Percentiles rank a stretch among this genome's conserved stretches.
Conservation (phyloP, 768 basidiomycete genomes). For the Hemileccinum rubropunctum region DNA sequence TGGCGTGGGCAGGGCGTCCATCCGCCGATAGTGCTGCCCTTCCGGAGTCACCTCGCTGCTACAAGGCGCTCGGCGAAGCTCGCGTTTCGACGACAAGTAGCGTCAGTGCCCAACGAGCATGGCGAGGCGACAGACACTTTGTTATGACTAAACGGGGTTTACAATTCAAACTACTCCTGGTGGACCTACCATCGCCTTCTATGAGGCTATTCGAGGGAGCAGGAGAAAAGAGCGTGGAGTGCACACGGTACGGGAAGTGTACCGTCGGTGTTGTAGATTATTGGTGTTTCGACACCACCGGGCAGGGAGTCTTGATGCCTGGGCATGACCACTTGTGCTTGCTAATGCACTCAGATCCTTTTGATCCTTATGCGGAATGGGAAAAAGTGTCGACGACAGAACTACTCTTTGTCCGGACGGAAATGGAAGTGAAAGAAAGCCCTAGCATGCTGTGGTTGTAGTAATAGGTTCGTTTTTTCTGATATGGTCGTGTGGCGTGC, state of each 20-base stretch:
- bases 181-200: conserved; percentile 19
- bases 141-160: conserved; percentile 33
- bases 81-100: background rate
- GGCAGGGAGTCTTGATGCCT: conserved; percentile 19
- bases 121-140: conserved; percentile 30
- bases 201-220: conserved; percentile 17
- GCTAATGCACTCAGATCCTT: conserved; percentile 27
- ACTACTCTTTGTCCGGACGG: conserved; percentile 23
- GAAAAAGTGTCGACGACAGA: conserved; percentile 27
- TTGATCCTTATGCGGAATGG: conserved; percentile 26
- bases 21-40: conserved; percentile 29
- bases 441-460: conserved; percentile 27
- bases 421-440: conserved; percentile 14
- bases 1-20: conserved; percentile 28
- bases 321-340: conserved; percentile 30
- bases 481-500: no score
- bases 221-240: conserved; percentile 8
- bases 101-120: background rate
- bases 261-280: conserved; percentile 29
- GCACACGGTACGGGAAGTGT: conserved; percentile 18
- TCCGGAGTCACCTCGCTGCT: conserved; percentile 32
- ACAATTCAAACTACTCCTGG: conserved; percentile 23
- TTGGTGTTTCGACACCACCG: conserved; percentile 32
- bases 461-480: background rate
- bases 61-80: conserved; percentile 18